A percentile compares a stretch with the other conserved stretches of the same genome.
Evolutionary conservation across 2,329 filamentous ascomycete genomes (phyloP).

Genomic region (Alternaria solani): DNA sequence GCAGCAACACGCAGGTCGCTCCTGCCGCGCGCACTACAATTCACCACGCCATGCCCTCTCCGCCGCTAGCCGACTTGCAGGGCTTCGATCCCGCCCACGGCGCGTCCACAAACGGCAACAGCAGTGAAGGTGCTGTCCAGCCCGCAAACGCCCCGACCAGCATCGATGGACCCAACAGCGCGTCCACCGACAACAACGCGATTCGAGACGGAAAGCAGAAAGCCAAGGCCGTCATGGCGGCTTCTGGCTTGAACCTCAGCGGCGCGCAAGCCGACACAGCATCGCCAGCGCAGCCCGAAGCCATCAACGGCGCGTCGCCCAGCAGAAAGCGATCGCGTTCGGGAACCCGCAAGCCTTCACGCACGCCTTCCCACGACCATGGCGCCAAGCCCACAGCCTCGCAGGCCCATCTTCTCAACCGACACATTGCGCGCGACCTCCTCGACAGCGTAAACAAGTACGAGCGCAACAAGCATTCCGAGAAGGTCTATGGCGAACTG

Average conservation of each 20-base stretch:
- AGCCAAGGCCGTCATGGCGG: slow-evolving; percentile 66
- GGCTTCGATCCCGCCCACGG: slow-evolving; percentile 36
- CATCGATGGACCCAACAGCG: slow-evolving; percentile 36
- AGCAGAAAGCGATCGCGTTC: slow-evolving; percentile 68
- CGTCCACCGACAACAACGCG: slow-evolving; percentile 51
- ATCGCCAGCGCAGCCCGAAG: slow-evolving; percentile 45
- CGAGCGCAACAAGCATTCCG: slow-evolving; percentile 59
- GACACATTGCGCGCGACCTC: slow-evolving; percentile 71
- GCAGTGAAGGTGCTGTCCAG: slow-evolving; percentile 45
- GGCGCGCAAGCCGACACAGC: slow-evolving; percentile 40
- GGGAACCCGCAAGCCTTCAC: slow-evolving; percentile 61
- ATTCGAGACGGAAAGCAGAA: slow-evolving; percentile 68
- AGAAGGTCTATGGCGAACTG: slow-evolving; percentile 71
- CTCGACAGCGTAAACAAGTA: slow-evolving; percentile 64
- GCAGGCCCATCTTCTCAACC: slow-evolving; percentile 62
- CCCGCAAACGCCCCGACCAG: slow-evolving; percentile 37
- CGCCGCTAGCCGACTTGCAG: slow-evolving; percentile 37
- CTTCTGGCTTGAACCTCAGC: slow-evolving; percentile 55
- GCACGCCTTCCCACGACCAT: slow-evolving; percentile 43
- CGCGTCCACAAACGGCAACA: slow-evolving; percentile 46
- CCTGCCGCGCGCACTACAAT: slow-evolving; percentile 37
- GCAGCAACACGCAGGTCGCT: slow-evolving; percentile 40
- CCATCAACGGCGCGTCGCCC: slow-evolving; percentile 58
- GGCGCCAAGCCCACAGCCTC: slow-evolving; percentile 50
- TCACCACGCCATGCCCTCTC: slow-evolving; percentile 48